phyloP scores from a whole-genome alignment of 176 grass and related monocot genomes.

The Triticum urartu region DNA sequence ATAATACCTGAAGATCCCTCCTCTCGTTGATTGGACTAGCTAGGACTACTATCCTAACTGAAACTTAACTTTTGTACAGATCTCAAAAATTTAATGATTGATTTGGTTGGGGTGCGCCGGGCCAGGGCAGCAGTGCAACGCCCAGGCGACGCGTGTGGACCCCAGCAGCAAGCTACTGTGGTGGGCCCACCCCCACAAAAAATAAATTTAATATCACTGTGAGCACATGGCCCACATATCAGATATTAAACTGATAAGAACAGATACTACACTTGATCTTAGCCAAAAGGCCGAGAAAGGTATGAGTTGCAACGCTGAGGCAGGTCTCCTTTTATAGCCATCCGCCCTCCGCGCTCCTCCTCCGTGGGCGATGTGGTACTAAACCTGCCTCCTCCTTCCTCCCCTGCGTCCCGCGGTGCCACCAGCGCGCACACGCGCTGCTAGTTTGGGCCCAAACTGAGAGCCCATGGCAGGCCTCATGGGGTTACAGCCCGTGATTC shows the following conservation, averaged over 20 bases:
- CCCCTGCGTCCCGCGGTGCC: not conserved
- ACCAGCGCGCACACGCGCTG: not conserved
- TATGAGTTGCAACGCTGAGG: not conserved
- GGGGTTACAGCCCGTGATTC: no score
- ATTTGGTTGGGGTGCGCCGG: not conserved
- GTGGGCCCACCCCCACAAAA: not conserved
- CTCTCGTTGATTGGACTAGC: no score
- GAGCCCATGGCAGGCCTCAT: no score
- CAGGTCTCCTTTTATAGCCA: not conserved
- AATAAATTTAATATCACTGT: conserved; percentile 83
- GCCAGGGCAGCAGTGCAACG: not conserved
- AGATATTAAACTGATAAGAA: conserved; percentile 96
- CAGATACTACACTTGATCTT: conserved; percentile 93
- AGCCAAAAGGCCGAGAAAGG: conserved; percentile 82
- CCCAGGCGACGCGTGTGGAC: no score
- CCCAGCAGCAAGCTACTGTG: no score
- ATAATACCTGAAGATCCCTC: no score
- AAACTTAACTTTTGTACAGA: no score
- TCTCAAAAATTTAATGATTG: not conserved
- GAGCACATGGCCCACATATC: conserved; percentile 46
- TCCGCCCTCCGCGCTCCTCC: not conserved
- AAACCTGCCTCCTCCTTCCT: not conserved
- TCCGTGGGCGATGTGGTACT: not conserved
- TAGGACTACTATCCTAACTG: no score
- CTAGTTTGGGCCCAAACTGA: not conserved